These are phyloP conservation scores for Spiromastix sp. DNA, from an alignment of 2,329 filamentous ascomycete genomes.

Conservation along the genomic window DNA sequence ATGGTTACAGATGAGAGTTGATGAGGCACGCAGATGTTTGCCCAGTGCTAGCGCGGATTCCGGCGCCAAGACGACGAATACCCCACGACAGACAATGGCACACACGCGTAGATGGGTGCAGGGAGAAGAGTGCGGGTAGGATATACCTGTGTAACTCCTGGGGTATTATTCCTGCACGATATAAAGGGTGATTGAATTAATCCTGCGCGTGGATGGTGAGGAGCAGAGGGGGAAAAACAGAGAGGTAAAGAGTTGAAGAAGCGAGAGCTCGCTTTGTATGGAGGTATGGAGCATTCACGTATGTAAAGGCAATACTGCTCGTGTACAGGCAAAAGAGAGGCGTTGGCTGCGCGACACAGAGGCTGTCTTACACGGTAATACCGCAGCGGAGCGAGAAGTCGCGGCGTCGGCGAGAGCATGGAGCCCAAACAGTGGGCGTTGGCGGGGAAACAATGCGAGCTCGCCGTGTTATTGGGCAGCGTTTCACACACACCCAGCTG, in stretches of 20 bases:
- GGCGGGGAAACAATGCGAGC: conserved; percentile 1
- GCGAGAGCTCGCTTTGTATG: too few species aligned
- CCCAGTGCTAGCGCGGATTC: conserved; percentile 32
- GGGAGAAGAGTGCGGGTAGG: too few species aligned
- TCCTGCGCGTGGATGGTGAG: too few species aligned
- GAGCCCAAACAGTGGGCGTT: conserved; percentile 3
- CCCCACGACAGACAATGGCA: conserved; percentile 25
- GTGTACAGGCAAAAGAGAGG: background rate
- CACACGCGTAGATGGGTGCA: too few species aligned
- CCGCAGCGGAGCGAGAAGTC: background rate
- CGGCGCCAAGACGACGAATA: conserved; percentile 19
- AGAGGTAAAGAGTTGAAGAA: too few species aligned
- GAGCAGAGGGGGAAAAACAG: too few species aligned
- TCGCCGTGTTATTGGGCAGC: too few species aligned
- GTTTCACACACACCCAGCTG: too few species aligned
- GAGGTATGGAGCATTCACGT: conserved; percentile 13
- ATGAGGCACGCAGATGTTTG: conserved; percentile 33
- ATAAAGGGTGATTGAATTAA: too few species aligned
- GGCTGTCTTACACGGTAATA: background rate
- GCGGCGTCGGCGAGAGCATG: background rate
- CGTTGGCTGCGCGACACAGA: conserved; percentile 2
- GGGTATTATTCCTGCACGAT: too few species aligned
- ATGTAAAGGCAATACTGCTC: background rate
- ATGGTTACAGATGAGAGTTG: conserved; percentile 19
- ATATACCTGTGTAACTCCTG: too few species aligned